Evolutionary conservation across 495 filamentous ascomycete species (phyloP), one percentile per base, ranked within the genome.

Genomic region (Pyrenopolyporus hunteri): DNA sequence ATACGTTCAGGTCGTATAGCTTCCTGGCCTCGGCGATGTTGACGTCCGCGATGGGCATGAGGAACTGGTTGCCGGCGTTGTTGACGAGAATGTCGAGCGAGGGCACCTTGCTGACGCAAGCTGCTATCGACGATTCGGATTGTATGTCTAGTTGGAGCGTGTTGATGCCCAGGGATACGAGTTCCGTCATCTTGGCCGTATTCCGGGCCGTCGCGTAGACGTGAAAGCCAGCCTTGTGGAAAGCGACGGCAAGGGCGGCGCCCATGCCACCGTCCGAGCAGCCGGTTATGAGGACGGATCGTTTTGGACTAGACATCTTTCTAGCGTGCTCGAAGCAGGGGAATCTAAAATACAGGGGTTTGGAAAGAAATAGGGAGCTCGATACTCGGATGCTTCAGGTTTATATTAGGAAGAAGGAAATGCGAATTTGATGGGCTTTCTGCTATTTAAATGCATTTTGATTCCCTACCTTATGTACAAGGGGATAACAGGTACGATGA

Each of bases 1-100:
- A 84, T 23, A 85, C 73, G 42, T 85, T 84, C 31, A 75, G 64
- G 7, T 84, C 74, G 46, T 78, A 84, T 7, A 82, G 57, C 1
- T 71, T 66, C 53, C 73, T 76, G 0, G 71, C 78, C 2, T 62
- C 63, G 4, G 72, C 70, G 0, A 81, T 49, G 35, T 80, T 70
- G 6, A 75, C 59, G 52, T 85, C 82, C 10, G 76, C 32, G 11
- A 77, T 48, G 26, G 70, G 76, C 66, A 75, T 74, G 48, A 46
- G 50, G 49, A 23, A 68, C 68, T 43, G 57, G 50, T 20, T 22
- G 5, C 77, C 81, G 40, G 79, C 78, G 54, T 83, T 83, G 47
- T 84, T 84, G 17, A 84, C 68, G 3, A 85, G 70, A 33, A 78
- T 68, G 42, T 79, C 73, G 2, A 84, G 71, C 14, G 66, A 68